phyloP scores from a whole-genome alignment of 2,329 filamentous ascomycete genomes.

The Paraphoma chrysanthemicola region DNA sequence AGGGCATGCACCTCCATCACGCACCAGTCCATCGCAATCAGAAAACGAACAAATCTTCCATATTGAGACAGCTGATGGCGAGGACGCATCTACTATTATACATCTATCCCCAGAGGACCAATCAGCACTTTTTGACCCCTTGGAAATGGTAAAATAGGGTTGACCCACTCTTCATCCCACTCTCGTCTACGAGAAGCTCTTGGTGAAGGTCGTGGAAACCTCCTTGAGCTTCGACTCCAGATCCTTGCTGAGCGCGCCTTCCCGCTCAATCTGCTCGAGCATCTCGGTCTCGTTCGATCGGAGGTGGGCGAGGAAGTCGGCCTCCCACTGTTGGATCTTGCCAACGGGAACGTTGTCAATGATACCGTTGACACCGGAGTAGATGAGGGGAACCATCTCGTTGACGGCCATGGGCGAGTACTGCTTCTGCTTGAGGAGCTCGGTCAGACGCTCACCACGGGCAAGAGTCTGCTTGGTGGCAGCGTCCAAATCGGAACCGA shows the following conservation, averaged over 20 bases:
- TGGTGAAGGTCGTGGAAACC: constrained; percentile 80
- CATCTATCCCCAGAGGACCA: constrained; percentile 46
- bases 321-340: constrained; percentile 94
- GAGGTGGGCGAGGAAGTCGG: constrained; percentile 91
- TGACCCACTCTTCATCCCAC: constrained; percentile 44
- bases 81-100: constrained; percentile 51
- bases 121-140: constrained; percentile 48
- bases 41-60: constrained; percentile 40
- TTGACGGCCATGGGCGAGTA: constrained; percentile 98
- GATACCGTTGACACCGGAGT: constrained; percentile 96
- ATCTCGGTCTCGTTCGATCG: constrained; percentile 88
- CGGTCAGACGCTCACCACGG: constrained; percentile 98
- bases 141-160: constrained; percentile 45
- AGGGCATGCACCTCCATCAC: constrained; percentile 17
- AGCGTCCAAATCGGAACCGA: constrained; percentile 99
- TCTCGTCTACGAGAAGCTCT: constrained; percentile 74
- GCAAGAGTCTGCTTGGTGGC: constrained; percentile 97
- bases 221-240: constrained; percentile 84
- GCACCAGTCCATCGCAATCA: constrained; percentile 21
- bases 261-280: constrained; percentile 87
- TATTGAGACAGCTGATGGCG: constrained; percentile 50
- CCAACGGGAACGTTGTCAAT: constrained; percentile 86
- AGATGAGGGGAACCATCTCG: constrained; percentile 99
- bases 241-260: constrained; percentile 95
- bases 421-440: constrained; percentile 99